Evolutionary conservation across 371 early-diverging fungal species (phyloP).

Genomic region (Choanephora cucurbitarum): DNA sequence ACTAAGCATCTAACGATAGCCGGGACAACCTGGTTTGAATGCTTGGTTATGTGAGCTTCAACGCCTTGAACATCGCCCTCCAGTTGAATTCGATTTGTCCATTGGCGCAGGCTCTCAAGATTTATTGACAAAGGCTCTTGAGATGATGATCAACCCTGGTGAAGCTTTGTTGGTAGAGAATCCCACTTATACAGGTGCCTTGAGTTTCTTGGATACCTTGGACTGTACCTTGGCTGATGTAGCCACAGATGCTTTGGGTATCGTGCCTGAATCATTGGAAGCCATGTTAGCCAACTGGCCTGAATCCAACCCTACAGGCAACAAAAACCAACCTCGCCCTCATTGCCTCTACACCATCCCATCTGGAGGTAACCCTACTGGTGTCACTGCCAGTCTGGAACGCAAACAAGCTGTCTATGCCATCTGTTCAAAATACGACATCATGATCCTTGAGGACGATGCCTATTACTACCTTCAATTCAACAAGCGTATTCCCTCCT

Average conservation of each 20-base stretch:
- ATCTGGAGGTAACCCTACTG: constrained; percentile 76
- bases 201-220: constrained; percentile 70
- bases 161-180: constrained; percentile 71
- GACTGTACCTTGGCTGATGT: constrained; percentile 65
- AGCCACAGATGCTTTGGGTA: constrained; percentile 56
- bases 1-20: no score
- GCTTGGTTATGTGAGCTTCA: constrained; percentile 70
- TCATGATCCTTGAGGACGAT: constrained; percentile 79
- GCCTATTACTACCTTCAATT: constrained; percentile 79
- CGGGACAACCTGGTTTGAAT: constrained; percentile 65
- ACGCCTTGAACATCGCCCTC: constrained; percentile 60
- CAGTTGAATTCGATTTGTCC: constrained; percentile 59
- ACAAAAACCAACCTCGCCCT: constrained; percentile 48
- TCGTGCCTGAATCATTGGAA: constrained; percentile 54
- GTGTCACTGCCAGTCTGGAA: constrained; percentile 61
- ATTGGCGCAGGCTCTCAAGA: constrained; percentile 81
- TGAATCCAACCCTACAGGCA: constrained; percentile 28
- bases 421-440: constrained; percentile 58
- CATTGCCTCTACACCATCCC: constrained; percentile 63
- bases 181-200: constrained; percentile 76
- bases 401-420: constrained; percentile 65
- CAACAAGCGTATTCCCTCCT: constrained; percentile 53
- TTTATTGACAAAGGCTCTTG: constrained; percentile 74
- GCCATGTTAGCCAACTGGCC: constrained; percentile 54
- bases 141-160: constrained; percentile 69